Evolutionary conservation across 139 green algal genomes (phyloP), one percentile per base, ranked within the genome.

Genomic region (Chlamydomonas incerta): DNA sequence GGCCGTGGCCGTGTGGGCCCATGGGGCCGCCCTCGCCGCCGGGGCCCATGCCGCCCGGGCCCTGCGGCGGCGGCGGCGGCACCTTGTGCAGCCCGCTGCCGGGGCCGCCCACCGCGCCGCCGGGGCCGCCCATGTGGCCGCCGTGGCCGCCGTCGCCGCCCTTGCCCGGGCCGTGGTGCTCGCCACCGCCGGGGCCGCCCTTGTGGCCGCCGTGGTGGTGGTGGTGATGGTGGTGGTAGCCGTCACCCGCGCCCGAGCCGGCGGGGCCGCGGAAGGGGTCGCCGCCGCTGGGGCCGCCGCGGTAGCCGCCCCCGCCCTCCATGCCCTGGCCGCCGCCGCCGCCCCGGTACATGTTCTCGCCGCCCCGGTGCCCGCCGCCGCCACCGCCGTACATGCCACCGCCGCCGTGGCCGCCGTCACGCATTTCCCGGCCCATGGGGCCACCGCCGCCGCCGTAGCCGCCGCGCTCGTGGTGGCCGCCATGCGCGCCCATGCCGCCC

Each of bases 71-170:
- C 80, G 80, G 68, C 55, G 68, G 67, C 17, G 68, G 80, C 35
- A 85, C 67, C 46, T 85, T 85, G 80, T 86, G 80, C 68, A 86
- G 35, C 2, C 67, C 80, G 33, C 68, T 57, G 34, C 58, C 28
- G 21, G 31, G n/a, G 28, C 57, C 74, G 34, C 11, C 33, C 41
- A 8, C 41, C 41, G 41, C 41, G 41, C 41, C 41, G 41, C 41
- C 41, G 33, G 23, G 34, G 2, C n/a, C n/a, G 63, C 63, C 63
- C 60, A 13, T 13, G 26, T 67, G 60, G 41, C 41, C 41, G 41
- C 41, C n/a, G n/a, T n/a, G n/a, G 55, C 70, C 24, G 34, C 60
- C 50, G 47, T 34, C 65, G 18, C 31, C 29, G 31, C 66, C 63
- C 63, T 83, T 83, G 35, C 62, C 76, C 26, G 1, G 41, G 55